These are phyloP conservation scores for Fusarium nelsonii DNA, from an alignment of 2,329 filamentous ascomycete genomes.

Conservation along the genomic window DNA sequence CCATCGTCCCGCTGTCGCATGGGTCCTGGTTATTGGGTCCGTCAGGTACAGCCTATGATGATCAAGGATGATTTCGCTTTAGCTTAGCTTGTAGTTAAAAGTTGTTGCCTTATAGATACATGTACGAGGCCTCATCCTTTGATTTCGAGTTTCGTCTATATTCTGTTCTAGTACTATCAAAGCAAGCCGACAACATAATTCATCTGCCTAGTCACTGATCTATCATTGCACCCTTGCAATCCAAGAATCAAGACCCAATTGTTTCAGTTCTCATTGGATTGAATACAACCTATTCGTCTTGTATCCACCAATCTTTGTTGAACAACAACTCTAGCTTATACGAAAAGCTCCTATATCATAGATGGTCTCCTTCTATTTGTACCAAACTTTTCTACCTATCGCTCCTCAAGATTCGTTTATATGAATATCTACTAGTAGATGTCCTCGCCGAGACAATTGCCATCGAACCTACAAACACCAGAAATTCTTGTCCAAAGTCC, in stretches of 20 bases:
- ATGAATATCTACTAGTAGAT: slow-evolving; percentile 44
- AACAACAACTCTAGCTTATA: neutral
- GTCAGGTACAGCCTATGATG: slow-evolving; percentile 35
- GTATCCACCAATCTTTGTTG: slow-evolving; percentile 1
- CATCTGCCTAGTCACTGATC: slow-evolving; percentile 16
- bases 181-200: slow-evolving; percentile 8
- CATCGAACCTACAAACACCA: slow-evolving; percentile 38
- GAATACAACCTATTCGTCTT: neutral
- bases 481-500: slow-evolving; percentile 49
- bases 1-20: slow-evolving; percentile 43
- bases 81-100: slow-evolving; percentile 12
- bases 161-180: slow-evolving; percentile 21
- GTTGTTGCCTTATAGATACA: slow-evolving; percentile 37
- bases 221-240: slow-evolving; percentile 3
- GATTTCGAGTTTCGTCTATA: slow-evolving; percentile 25
- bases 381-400: slow-evolving; percentile 3
- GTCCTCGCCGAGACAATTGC: slow-evolving; percentile 39
- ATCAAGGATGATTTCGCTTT: slow-evolving; percentile 19
- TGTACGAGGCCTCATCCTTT: slow-evolving; percentile 41
- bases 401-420: slow-evolving; percentile 17
- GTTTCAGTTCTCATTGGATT: slow-evolving; percentile 1
- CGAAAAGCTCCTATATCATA: slow-evolving; percentile 13
- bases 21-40: slow-evolving; percentile 33
- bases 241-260: slow-evolving; percentile 1
- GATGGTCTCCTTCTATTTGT: slow-evolving; percentile 5